A percentile compares a stretch with the other conserved stretches of the same genome.
Conservation (phyloP, 169 alveolate species). For the Besnoitia besnoiti region DNA sequence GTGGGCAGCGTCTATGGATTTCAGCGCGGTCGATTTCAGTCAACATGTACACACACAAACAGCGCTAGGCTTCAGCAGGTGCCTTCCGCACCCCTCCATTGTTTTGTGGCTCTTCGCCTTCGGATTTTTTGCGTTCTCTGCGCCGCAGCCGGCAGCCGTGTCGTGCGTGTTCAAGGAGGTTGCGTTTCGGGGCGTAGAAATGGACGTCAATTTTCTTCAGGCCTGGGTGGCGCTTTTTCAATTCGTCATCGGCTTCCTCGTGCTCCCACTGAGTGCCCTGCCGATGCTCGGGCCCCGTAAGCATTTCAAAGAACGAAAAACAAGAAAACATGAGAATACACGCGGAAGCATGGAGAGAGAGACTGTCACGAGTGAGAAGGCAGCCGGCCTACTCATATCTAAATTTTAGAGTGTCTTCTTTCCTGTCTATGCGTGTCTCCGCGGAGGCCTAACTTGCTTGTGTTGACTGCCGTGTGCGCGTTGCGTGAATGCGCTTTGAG, state of each 20-base stretch:
- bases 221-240: slow-evolving; percentile 72
- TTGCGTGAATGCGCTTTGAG: too few species aligned
- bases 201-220: slow-evolving; percentile 69
- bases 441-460: too few species aligned
- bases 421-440: too few species aligned
- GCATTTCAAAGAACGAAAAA: slow-evolving; percentile 38
- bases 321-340: background rate
- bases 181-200: slow-evolving; percentile 66
- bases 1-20: too few species aligned
- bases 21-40: too few species aligned
- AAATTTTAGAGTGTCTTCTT: too few species aligned
- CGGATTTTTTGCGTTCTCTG: background rate
- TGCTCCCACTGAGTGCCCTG: slow-evolving; percentile 69
- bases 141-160: slow-evolving; percentile 38
- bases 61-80: too few species aligned
- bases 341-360: too few species aligned
- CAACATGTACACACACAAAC: too few species aligned
- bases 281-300: slow-evolving; percentile 69
- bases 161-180: slow-evolving; percentile 70
- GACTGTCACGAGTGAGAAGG: too few species aligned
- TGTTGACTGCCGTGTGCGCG: too few species aligned
- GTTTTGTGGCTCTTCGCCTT: background rate
- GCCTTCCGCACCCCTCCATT: background rate
- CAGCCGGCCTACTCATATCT: too few species aligned
- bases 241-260: slow-evolving; percentile 69